Conservation (phyloP, 2,329 filamentous ascomycete species). For the Tolypocladium cylindrosporum region DNA sequence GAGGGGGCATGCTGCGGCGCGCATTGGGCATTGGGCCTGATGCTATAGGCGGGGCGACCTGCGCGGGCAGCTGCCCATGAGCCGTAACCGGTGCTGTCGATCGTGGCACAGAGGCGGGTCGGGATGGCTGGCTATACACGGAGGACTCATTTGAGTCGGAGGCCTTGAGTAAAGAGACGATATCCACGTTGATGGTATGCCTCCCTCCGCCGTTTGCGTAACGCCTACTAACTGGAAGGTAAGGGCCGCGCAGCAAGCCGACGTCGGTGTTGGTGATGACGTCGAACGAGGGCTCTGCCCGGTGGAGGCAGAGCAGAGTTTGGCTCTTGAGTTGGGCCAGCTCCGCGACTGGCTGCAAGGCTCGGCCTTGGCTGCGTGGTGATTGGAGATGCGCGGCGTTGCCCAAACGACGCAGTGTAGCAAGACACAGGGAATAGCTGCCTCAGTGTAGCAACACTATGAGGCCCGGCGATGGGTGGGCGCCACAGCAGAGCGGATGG, state of each 20-base stretch:
- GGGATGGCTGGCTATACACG: slow-evolving; percentile 27
- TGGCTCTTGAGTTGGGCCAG: slow-evolving; percentile 33
- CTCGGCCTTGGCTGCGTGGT: slow-evolving; percentile 3
- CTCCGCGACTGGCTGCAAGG: slow-evolving; percentile 18
- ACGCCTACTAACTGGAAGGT: slow-evolving; percentile 17
- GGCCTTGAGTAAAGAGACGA: slow-evolving; percentile 76
- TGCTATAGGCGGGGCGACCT: slow-evolving; percentile 18
- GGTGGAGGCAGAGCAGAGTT: slow-evolving; percentile 29
- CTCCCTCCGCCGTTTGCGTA: slow-evolving; percentile 14
- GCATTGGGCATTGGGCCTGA: slow-evolving; percentile 19
- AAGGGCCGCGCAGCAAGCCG: slow-evolving; percentile 16
- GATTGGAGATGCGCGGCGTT: slow-evolving; percentile 3
- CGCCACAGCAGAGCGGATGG: background rate
- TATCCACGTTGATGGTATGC: slow-evolving; percentile 76
- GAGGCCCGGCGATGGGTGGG: background rate
- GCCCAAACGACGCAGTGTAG: slow-evolving; percentile 9
- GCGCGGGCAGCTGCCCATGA: slow-evolving; percentile 13
- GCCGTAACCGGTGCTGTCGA: slow-evolving; percentile 6
- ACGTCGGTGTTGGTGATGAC: slow-evolving; percentile 16
- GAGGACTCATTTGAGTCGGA: slow-evolving; percentile 64
- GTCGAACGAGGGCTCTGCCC: slow-evolving; percentile 26
- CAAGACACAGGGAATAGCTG: slow-evolving; percentile 5
- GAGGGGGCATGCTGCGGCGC: slow-evolving; percentile 28
- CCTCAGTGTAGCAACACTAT: slow-evolving; percentile 1
- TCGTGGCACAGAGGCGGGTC: slow-evolving; percentile 12